Evolutionary conservation across 331 rosid genomes (phyloP), one percentile per base, ranked within the genome.

Genomic region (Prunus yedoensis): DNA sequence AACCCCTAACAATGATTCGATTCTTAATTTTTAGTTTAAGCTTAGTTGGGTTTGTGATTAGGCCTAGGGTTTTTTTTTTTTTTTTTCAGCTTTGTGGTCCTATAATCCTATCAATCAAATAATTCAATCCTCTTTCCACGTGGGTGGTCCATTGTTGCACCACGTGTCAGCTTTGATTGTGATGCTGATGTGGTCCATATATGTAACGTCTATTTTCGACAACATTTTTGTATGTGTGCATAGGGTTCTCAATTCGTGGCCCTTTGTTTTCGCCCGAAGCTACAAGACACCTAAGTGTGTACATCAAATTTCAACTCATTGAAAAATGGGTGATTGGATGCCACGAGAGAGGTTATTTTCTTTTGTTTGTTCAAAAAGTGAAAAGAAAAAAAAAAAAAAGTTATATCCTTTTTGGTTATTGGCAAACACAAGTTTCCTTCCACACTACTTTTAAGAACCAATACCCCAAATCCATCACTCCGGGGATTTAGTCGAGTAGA

Each of bases 71-170:
- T 79, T 79, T 66, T 20, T 27, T 27, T 27, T 27, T 27, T 27
- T 27, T 27, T n/a, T n/a, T n/a, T n/a, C 27, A 62, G 47, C 62
- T 32, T 43, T 52, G 73, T 76, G 77, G 84, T 75, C 76, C 77
- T 38, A 14, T 13, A 4, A 30, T 11, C 30, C 27, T 11, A 16
- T 70, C 7, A 41, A 74, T 79, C 84, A 61, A 79, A 88, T 88
- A 82, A 82, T 87, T 84, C 81, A 83, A 73, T 21, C 74, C 46
- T 66, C 78, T 85, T 83, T 84, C 81, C 90, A 88, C 79, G 77
- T 79, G 78, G 84, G 86, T 61, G 78, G 81, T 61, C 71, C 78
- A 74, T 1, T 16, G 27, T 32, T 2, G 25, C 52, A 74, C 75
- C 90, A 74, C 78, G 87, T 89, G 82, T 81, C 58, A 64, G 35